Conservation (phyloP, 2,329 filamentous ascomycete species). For the Knoxdaviesia capensis region DNA sequence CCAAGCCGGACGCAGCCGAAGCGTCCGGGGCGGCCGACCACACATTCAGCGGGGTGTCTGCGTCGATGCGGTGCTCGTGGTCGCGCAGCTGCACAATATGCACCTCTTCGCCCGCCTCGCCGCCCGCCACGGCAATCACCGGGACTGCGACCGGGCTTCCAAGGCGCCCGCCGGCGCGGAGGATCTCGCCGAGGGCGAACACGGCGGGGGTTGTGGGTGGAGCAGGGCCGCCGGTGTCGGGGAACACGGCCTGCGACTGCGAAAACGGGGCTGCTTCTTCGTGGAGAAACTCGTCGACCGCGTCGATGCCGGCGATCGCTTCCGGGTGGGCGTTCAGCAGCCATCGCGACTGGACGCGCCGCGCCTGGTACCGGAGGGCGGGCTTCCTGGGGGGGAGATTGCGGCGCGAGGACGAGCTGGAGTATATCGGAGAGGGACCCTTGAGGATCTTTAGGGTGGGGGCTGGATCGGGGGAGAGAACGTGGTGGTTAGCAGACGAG, state of each 20-base stretch:
- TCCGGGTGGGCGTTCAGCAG: conserved; percentile 30
- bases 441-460: too few relatives aligned
- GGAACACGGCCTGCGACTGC: conserved; percentile 1
- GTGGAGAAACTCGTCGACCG: conserved; percentile 12
- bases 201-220: conserved; percentile 12
- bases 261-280: conserved; percentile 10
- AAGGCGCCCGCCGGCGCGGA: conserved; percentile 15
- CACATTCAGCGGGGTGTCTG: too few relatives aligned
- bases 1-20: conserved; percentile 14
- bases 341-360: conserved; percentile 24
- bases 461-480: too few relatives aligned
- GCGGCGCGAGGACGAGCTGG: neutral
- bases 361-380: conserved; percentile 6
- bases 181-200: conserved; percentile 35
- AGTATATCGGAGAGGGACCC: too few relatives aligned
- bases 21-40: conserved; percentile 27
- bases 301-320: conserved; percentile 19
- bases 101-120: conserved; percentile 37
- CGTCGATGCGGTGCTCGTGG: conserved; percentile 21
- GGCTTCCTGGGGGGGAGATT: neutral
- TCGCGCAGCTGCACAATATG: conserved; percentile 29
- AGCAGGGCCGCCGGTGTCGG: conserved; percentile 1
- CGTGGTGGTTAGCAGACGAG: too few relatives aligned
- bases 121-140: conserved; percentile 27
- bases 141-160: conserved; percentile 10